These are phyloP conservation scores for Penicillium bovifimosum DNA, from an alignment of 495 filamentous ascomycete species.

Conservation along the genomic window DNA sequence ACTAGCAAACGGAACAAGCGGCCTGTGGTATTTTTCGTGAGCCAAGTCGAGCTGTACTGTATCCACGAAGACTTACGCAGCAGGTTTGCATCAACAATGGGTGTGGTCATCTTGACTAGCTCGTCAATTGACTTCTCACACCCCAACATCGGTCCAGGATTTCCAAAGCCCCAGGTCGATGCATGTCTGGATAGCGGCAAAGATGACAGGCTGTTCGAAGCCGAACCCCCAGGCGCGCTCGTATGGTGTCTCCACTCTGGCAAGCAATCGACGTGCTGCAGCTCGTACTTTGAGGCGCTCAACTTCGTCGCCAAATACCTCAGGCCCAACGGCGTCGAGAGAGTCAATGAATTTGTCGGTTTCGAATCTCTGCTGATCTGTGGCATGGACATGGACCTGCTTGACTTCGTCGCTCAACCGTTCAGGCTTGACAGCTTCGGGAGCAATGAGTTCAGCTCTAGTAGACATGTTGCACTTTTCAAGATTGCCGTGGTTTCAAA, in stretches of 20 bases:
- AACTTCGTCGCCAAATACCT: slow-evolving; percentile 20
- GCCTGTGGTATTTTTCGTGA: slow-evolving; percentile 12
- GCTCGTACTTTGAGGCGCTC: slow-evolving; percentile 24
- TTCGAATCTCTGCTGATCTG: background rate
- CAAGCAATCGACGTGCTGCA: slow-evolving; percentile 24
- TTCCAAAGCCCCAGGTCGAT: slow-evolving; percentile 27
- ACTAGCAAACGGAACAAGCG: slow-evolving; percentile 39
- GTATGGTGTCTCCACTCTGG: slow-evolving; percentile 24
- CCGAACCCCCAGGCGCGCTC: slow-evolving; percentile 29
- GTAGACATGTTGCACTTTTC: background rate
- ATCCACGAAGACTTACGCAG: slow-evolving; percentile 16
- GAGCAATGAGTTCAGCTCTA: background rate
- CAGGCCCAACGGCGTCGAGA: slow-evolving; percentile 19
- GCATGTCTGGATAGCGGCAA: slow-evolving; percentile 26
- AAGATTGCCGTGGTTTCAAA: background rate
- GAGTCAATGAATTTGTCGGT: slow-evolving; percentile 16
- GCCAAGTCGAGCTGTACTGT: background rate
- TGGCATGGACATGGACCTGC: background rate
- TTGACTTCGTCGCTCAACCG: background rate
- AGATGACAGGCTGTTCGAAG: slow-evolving; percentile 26
- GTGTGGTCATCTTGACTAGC: slow-evolving; percentile 16
- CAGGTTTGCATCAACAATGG: slow-evolving; percentile 20
- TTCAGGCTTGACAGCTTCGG: background rate
- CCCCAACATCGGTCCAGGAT: slow-evolving; percentile 20
- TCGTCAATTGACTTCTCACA: slow-evolving; percentile 24